These are phyloP conservation scores for Ceratobasidium sp. DNA, from an alignment of 1,284 basidiomycete genomes.

Conservation along the genomic window DNA sequence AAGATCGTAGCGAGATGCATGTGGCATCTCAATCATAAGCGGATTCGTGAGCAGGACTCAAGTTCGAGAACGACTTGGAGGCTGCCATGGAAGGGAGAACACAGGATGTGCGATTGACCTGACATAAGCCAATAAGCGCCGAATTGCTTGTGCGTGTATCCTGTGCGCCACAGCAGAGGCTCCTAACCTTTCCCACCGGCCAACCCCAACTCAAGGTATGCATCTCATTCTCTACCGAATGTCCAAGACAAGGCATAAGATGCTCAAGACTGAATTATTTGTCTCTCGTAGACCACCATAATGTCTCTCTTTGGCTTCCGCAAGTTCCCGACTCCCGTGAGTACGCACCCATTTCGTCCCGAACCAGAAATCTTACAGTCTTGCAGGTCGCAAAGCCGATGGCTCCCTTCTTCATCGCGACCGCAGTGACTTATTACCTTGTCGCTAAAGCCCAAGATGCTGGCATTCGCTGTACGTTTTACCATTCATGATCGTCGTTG, in stretches of 20 bases:
- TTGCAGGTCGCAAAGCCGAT: constrained; percentile 74
- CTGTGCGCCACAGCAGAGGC: too few relatives aligned
- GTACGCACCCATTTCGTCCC: constrained; percentile 54
- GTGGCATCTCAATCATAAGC: too few relatives aligned
- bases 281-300: not conserved
- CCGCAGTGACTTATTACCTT: constrained; percentile 73
- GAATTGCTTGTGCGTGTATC: too few relatives aligned
- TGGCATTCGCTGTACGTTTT: constrained; percentile 74
- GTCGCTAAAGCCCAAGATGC: constrained; percentile 73
- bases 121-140: too few relatives aligned
- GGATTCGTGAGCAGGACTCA: too few relatives aligned
- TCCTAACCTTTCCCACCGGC: not conserved
- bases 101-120: too few relatives aligned
- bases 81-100: too few relatives aligned
- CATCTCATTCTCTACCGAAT: too few relatives aligned
- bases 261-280: not conserved
- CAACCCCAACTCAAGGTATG: constrained; percentile 9
- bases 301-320: constrained; percentile 72
- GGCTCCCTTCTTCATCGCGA: constrained; percentile 81
- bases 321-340: constrained; percentile 81
- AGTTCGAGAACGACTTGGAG: too few relatives aligned
- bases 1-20: too few relatives aligned
- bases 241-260: too few relatives aligned
- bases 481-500: constrained; percentile 34
- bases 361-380: constrained; percentile 35